Evolutionary conservation across 768 basidiomycete species (phyloP), one percentile per base, ranked within the genome.

Genomic region (Tremella fuciformis): DNA sequence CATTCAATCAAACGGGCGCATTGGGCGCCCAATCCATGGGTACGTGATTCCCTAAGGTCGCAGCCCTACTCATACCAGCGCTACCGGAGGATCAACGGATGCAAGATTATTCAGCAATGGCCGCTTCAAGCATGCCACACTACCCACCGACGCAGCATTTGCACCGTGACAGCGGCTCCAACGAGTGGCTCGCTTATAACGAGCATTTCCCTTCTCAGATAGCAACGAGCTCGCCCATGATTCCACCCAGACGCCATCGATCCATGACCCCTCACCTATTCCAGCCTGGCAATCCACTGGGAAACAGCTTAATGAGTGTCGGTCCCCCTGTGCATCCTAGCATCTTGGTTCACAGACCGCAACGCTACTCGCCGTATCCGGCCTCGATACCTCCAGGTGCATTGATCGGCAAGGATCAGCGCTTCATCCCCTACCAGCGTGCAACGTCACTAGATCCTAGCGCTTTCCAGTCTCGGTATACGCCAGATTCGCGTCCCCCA

Each of bases 221-320:
- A 37, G 19, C 39, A 29, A 39, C 7, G 9, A 29, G 18, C 13
- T 41, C 13, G 19, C 39, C n/a, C 57, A 57, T 22, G n/a, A 22
- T 22, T 18, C 42, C 42, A 15, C 42, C 42, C n/a, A n/a, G 42
- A 24, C 54, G 63, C 34, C 59, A 64, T 37, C 54, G 63, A n/a
- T 64, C 63, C 7, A 64, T 64, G 63, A 64, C 63, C 11, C 63
- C 63, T 7, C 52, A 53, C 34, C 19, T 64, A 7, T 38, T 39
- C 29, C 52, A 37, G 6, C 15, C 61, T 2, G 44, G 51, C 6
- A n/a, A n/a, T 22, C 22, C 22, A 22, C n/a, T 46, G 42, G 18
- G 57, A 7, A 52, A 57, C 6, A n/a, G 8, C 15, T 46, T 46
- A 15, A 46, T 46, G 42, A 15, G 42, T 15, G 29, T 11, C 11